A percentile compares a stretch with the other conserved stretches of the same genome.
Evolutionary conservation across 2,329 filamentous ascomycete genomes (phyloP).

Genomic region (Huntiella omanensis): DNA sequence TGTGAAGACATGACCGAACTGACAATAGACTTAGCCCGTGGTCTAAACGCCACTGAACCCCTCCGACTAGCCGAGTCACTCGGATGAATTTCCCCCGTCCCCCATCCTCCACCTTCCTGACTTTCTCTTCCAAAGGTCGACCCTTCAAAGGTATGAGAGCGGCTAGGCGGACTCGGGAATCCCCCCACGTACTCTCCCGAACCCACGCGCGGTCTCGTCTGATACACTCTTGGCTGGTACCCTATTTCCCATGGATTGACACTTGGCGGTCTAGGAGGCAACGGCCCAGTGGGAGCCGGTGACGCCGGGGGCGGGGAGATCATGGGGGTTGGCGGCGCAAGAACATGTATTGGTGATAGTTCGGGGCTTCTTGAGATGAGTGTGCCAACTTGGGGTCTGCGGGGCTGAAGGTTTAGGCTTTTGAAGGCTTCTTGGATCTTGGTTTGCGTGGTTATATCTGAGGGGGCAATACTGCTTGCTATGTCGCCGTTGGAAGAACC

Average conservation of each 20-base stretch:
- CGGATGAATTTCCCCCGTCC: too few species aligned
- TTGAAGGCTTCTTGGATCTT: not conserved
- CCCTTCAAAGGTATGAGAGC: too few species aligned
- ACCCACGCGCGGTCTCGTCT: too few species aligned
- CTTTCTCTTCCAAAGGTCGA: too few species aligned
- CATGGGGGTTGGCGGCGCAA: constrained; percentile 1
- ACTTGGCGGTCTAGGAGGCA: not conserved
- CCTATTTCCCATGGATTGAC: not conserved
- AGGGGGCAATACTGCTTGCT: constrained; percentile 1
- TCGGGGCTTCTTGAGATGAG: not conserved
- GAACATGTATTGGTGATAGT: not conserved
- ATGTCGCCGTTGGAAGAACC: constrained; percentile 3
- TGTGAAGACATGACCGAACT: not conserved
- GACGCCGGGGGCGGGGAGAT: constrained; percentile 17
- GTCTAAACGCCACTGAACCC: not conserved
- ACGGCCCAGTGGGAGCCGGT: constrained; percentile 13
- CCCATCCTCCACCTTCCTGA: too few species aligned
- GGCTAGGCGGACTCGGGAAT: too few species aligned
- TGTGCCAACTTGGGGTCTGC: constrained; percentile 1
- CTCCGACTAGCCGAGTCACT: not conserved
- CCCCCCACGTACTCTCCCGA: too few species aligned
- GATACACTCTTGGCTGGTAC: too few species aligned
- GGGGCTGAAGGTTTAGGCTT: constrained; percentile 1
- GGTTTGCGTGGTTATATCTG: not conserved
- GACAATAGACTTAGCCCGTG: not conserved